Percentiles rank a stretch among this genome's conserved stretches.
These are phyloP conservation scores for Oryza australiensis DNA, from an alignment of 176 grass and related monocot genomes.

Conservation along the genomic window DNA sequence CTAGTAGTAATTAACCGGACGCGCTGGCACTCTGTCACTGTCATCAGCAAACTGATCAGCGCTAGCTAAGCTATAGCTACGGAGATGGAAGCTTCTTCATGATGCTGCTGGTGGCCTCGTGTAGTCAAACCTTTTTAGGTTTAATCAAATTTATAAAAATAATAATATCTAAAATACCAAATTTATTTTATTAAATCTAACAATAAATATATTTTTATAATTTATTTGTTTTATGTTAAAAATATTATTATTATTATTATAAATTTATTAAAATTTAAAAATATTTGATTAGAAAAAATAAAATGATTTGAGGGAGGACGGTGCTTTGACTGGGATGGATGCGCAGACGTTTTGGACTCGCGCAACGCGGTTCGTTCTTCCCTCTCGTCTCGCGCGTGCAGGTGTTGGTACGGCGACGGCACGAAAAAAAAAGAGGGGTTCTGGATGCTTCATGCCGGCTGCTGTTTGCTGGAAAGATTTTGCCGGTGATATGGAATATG, in stretches of 20 bases:
- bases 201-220: too few relatives aligned
- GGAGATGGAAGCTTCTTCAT: neutral
- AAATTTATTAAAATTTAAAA: too few relatives aligned
- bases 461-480: neutral
- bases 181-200: too few relatives aligned
- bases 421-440: too few relatives aligned
- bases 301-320: too few relatives aligned
- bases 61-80: neutral
- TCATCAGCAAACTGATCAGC: neutral
- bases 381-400: neutral
- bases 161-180: too few relatives aligned
- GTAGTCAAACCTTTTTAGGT: too few relatives aligned
- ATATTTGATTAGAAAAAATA: too few relatives aligned
- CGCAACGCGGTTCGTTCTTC: neutral
- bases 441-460: neutral
- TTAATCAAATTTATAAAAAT: too few relatives aligned
- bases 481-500: neutral
- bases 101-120: neutral
- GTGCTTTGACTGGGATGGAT: neutral
- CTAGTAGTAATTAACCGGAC: neutral
- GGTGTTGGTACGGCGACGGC: neutral
- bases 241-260: too few relatives aligned
- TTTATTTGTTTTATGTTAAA: too few relatives aligned
- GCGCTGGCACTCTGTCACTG: neutral
- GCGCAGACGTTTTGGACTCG: conserved; percentile 1